Evolutionary conservation across 805 yeast genomes (phyloP), one percentile per base, ranked within the genome.

Genomic region (Sugiyamaella qingdaonensis): DNA sequence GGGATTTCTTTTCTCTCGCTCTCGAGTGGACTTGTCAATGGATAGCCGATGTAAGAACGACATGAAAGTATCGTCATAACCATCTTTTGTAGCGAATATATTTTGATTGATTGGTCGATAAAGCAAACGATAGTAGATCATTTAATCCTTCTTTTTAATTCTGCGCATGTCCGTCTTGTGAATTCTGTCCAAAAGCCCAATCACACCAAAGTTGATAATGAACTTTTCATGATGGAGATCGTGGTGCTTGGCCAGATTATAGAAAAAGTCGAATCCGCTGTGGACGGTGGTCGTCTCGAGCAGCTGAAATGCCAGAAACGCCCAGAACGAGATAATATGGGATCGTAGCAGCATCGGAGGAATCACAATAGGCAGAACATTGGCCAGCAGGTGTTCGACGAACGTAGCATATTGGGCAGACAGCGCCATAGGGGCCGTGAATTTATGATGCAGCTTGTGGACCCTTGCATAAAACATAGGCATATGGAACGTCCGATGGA

Each of bases 141-240:
- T 42, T 19, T 43, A 19, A 13, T 43, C 14, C 34, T 24, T 43
- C 29, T 24, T n/a, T 4, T 19, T n/a, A 18, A 21, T 24, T 7
- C 48, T 14, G 5, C 37, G 24, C 16, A 24, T n/a, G 31, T 54
- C 49, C 5, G 61, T 58, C 13, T 53, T 53, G 45, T 58, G 61
- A 14, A 56, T 10, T 56, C 54, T 52, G 49, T 58, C 61, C 32
- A 56, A 42, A 11, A 55, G 43, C 3, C 61, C 61, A 14, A 58
- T 16, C 2, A 51, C 48, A 3, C 61, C 61, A 51, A 49, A 58
- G 35, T 56, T 46, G 32, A 54, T n/a, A 42, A 46, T 43, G 34
- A 58, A 58, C 49, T 56, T 58, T 33, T 57, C 61, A 32, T 58
- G 61, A 44, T 58, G 61, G 2, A 54, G 21, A 41, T 58, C 61